Conservation (phyloP, 176 grass and related monocot genomes). For the Oryza coarctata region DNA sequence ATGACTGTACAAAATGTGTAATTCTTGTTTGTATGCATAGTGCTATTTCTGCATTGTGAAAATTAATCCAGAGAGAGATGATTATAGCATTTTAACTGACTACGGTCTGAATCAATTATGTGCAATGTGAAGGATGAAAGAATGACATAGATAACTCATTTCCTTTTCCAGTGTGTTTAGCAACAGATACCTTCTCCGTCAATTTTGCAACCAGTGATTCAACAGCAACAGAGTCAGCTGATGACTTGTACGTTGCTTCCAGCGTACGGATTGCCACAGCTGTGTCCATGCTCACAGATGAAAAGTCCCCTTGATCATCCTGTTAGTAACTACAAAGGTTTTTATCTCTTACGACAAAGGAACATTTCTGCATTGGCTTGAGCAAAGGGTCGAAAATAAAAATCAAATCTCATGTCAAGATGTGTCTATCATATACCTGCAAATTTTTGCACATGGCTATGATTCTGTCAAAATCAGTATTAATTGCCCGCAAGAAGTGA, state of each 20-base stretch:
- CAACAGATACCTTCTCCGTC: constrained; percentile 67
- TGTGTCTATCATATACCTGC: constrained; percentile 58
- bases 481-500: constrained; percentile 94
- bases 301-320: constrained; percentile 95
- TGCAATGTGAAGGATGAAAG: background rate
- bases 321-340: constrained; percentile 52
- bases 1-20: background rate
- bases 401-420: background rate
- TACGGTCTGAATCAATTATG: background rate
- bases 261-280: constrained; percentile 94
- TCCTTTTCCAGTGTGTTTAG: background rate
- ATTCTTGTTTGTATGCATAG: background rate
- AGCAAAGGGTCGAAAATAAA: constrained; percentile 1
- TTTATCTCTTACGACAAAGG: constrained; percentile 51
- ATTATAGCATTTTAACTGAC: background rate
- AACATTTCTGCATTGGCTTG: background rate
- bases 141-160: background rate
- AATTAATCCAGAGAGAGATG: background rate
- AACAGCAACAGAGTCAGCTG: constrained; percentile 66
- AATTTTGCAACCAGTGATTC: constrained; percentile 78
- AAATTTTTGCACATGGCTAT: constrained; percentile 97
- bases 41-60: background rate
- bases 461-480: constrained; percentile 97
- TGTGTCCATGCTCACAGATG: constrained; percentile 98
- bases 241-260: constrained; percentile 93